Evolutionary conservation across 1,284 basidiomycete species (phyloP).

Genomic region (Austroboletus olivaceoglutinosus): DNA sequence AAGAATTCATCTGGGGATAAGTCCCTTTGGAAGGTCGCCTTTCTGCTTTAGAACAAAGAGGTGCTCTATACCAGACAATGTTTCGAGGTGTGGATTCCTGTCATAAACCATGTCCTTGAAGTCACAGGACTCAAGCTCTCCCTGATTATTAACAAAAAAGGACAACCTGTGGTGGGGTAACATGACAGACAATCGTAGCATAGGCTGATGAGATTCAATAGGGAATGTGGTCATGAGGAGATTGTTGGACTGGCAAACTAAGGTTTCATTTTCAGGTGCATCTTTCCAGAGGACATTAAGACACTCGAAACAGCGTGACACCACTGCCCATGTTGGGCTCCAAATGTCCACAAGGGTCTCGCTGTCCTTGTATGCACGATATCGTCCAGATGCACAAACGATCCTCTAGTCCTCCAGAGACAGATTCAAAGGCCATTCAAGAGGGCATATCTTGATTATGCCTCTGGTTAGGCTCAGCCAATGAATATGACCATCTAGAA

Average conservation of each 20-base stretch:
- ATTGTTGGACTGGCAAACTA: too few relatives aligned
- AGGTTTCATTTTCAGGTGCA: too few relatives aligned
- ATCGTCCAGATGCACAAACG: background rate
- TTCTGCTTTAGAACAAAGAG: background rate
- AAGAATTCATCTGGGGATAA: background rate
- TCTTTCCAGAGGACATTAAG: background rate
- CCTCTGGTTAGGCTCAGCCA: slow-evolving; percentile 34
- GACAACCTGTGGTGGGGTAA: slow-evolving; percentile 34
- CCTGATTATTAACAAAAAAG: background rate
- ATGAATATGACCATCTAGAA: slow-evolving; percentile 36
- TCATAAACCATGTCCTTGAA: background rate
- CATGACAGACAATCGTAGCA: slow-evolving; percentile 29
- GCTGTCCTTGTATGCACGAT: slow-evolving; percentile 12
- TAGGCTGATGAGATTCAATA: background rate
- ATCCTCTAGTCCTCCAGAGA: slow-evolving; percentile 8
- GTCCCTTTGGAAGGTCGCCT: background rate
- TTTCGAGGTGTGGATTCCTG: background rate
- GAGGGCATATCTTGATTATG: slow-evolving; percentile 38
- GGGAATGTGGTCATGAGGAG: slow-evolving; percentile 25
- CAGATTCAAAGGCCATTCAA: slow-evolving; percentile 15
- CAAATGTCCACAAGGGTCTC: slow-evolving; percentile 26
- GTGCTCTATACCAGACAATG: background rate
- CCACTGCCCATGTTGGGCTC: slow-evolving; percentile 28
- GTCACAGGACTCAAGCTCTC: background rate
- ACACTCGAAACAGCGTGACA: slow-evolving; percentile 22